A percentile compares a stretch with the other conserved stretches of the same genome.
phyloP scores from a whole-genome alignment of 495 filamentous ascomycete genomes.

The Astrothelium macrocarpum region DNA sequence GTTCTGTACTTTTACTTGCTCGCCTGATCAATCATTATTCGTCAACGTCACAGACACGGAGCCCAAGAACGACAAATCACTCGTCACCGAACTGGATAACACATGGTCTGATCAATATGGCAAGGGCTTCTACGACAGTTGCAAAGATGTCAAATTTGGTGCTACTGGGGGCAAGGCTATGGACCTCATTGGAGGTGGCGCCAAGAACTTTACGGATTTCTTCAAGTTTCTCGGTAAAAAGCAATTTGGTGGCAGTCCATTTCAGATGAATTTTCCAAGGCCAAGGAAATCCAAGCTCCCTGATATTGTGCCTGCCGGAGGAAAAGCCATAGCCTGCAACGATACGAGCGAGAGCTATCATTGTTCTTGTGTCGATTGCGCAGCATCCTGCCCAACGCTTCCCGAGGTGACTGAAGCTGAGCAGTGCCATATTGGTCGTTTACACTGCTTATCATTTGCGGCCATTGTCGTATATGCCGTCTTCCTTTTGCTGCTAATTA shows the following conservation, averaged over 20 bases:
- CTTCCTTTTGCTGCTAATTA: constrained; percentile 55
- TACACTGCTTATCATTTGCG: constrained; percentile 86
- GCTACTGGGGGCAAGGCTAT: constrained; percentile 86
- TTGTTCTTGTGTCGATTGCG: constrained; percentile 91
- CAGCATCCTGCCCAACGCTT: constrained; percentile 69
- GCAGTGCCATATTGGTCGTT: constrained; percentile 69
- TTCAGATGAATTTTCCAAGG: constrained; percentile 87
- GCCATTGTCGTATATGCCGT: constrained; percentile 79
- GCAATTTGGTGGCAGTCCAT: constrained; percentile 80
- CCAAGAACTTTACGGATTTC: constrained; percentile 77
- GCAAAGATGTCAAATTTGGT: constrained; percentile 97
- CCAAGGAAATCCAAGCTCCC: constrained; percentile 42
- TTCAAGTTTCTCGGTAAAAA: constrained; percentile 88
- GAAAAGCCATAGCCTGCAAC: constrained; percentile 70
- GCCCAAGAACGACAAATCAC: constrained; percentile 53
- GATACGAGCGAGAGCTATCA: constrained; percentile 73
- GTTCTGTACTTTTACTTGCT: constrained; percentile 96
- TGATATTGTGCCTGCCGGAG: not conserved
- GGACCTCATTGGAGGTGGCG: constrained; percentile 88
- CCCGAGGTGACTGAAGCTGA: constrained; percentile 56
- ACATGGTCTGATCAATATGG: constrained; percentile 82
- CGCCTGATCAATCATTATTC: constrained; percentile 90
- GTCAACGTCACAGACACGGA: constrained; percentile 78
- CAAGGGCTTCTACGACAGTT: constrained; percentile 86
- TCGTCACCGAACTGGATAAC: constrained; percentile 84